Base-by-base conservation (phyloP, 1,284 basidiomycete species). In the Trichosporon sp. region DNA sequence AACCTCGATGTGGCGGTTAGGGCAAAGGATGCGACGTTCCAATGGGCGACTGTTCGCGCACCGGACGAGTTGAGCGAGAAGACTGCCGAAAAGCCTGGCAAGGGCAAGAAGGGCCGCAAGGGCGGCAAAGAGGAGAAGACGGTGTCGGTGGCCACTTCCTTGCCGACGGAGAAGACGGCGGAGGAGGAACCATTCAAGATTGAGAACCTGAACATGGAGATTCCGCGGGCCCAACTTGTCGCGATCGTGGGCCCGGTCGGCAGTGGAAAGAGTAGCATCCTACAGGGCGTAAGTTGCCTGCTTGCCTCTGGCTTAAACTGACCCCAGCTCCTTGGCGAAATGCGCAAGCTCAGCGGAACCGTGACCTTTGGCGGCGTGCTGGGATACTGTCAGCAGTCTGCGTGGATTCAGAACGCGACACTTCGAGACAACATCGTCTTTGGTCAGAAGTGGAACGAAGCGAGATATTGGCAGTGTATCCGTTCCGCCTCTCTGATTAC, bases 371-470 rank as follows among this genome's bases (percentile, higher is more conserved):
- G 91, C 61, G 92, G 91, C 1, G 86, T 86, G 7, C 87, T 94
- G 0, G 90, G 89, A 0, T 96, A 94, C 83, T 94, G 92, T 79
- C 89, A 92, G 2, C 80, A 81, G 72, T 89, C 87, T 31, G 91
- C 93, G 1, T 96, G 94, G 93, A 95, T 96, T 68, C 93, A 94
- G 80, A 93, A 92, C 78, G 89, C 90, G 0, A 89, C 90, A 2
- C 76, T 94, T 74, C 78, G 85, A 16, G 85, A 86, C 40, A 83
- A 82, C 70, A 85, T 91, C 21, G 78, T 88, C 0, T 93, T 93
- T 78, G 91, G 91, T 0, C 88, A 87, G 70, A 85, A 87, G 0
- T 92, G 87, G 77, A 88, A 92, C 54, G 89, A 90, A 77, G 87
- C 87, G 19, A 85, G 88, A 72, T 93, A 92, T 78, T 90, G 90